Evolutionary conservation across 2,329 filamentous ascomycete genomes (phyloP).

Genomic region (Penicillium janthinellum): DNA sequence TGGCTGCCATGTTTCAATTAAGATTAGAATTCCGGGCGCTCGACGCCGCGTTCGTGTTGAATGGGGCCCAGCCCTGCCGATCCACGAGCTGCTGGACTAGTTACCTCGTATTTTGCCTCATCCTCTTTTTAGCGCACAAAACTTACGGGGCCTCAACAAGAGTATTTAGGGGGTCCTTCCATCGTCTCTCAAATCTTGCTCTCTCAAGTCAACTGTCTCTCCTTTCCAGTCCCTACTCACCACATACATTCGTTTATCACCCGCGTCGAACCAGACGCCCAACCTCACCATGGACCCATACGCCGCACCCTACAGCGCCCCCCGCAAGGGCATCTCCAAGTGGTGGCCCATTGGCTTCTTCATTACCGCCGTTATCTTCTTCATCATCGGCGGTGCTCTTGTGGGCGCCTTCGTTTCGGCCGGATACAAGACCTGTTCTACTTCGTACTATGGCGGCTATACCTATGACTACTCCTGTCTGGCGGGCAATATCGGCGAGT

Average conservation of each 20-base stretch:
- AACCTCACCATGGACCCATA: background rate
- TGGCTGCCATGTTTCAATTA: background rate
- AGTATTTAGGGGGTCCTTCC: background rate
- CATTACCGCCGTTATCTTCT: background rate
- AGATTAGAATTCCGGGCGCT: background rate
- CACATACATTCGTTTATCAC: background rate
- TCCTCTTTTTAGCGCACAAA: background rate
- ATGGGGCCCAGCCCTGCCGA: background rate
- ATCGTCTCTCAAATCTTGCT: background rate
- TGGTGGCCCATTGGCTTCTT: background rate
- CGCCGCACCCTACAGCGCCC: background rate
- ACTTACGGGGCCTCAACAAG: background rate
- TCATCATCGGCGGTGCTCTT: background rate
- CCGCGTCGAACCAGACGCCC: background rate
- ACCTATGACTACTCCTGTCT: background rate
- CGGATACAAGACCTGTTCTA: background rate
- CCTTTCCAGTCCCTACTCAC: background rate
- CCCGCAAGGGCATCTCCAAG: background rate
- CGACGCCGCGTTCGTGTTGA: background rate
- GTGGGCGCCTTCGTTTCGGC: background rate
- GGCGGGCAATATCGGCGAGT: background rate
- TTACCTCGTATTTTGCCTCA: background rate
- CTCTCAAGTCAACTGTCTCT: background rate
- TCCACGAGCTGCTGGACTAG: background rate
- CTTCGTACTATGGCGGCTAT: background rate